A percentile compares a stretch with the other conserved stretches of the same genome.
Conservation (phyloP, 225 moss, liverwort and hornwort species). For the Sphagnum tenellum region DNA sequence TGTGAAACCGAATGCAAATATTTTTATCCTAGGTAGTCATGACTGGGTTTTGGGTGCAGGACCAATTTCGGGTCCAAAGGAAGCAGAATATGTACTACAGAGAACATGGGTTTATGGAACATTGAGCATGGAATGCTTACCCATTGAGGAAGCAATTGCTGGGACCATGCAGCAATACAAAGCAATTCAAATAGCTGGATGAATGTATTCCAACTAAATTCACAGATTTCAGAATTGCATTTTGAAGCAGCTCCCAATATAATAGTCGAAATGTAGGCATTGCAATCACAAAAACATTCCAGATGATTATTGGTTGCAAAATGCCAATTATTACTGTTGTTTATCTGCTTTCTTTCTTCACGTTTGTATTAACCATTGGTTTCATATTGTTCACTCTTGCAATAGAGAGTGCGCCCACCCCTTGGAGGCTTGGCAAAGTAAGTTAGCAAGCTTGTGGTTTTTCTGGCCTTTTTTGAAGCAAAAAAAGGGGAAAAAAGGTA, state of each 20-base stretch:
- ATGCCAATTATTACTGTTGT: neutral
- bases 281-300: neutral
- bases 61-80: slow-evolving; percentile 80
- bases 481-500: too few species aligned
- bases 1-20: too few species aligned
- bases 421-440: too few species aligned
- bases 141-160: slow-evolving; percentile 80
- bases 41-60: slow-evolving; percentile 26
- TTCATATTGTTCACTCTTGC: too few species aligned
- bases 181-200: slow-evolving; percentile 65
- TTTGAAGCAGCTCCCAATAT: too few species aligned
- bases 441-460: too few species aligned
- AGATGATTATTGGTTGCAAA: neutral
- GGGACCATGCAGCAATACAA: slow-evolving; percentile 82
- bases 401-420: too few species aligned
- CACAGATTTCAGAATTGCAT: too few species aligned
- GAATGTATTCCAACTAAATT: neutral
- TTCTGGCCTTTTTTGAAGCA: too few species aligned
- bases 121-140: slow-evolving; percentile 90
- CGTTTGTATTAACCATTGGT: neutral
- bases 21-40: too few species aligned
- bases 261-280: neutral
- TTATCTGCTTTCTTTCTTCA: neutral
- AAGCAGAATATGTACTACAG: slow-evolving; percentile 74
- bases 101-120: slow-evolving; percentile 85